Evolutionary conservation across 345 rosid genomes (phyloP).

Genomic region (Dipteronia sinensis): DNA sequence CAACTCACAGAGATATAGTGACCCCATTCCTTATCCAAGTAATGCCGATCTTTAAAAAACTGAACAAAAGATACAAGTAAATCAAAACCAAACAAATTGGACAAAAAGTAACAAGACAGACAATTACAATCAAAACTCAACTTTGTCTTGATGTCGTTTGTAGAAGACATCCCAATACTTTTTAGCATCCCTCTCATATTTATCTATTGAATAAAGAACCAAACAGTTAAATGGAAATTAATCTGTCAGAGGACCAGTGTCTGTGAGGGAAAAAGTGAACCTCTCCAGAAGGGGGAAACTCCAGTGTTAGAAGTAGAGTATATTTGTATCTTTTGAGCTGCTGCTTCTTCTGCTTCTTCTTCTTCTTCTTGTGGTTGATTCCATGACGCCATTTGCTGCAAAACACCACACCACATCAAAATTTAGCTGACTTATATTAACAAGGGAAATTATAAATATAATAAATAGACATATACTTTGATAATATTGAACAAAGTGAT

Average conservation of each 20-base stretch:
- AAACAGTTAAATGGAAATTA: background rate
- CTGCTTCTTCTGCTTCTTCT: background rate
- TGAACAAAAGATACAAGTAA: conserved; percentile 28
- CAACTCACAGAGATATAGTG: conserved; percentile 69
- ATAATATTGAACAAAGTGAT: too few species aligned
- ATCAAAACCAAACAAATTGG: background rate
- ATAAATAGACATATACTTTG: too few species aligned
- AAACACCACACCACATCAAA: too few species aligned
- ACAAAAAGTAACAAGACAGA: background rate
- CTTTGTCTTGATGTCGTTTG: conserved; percentile 82
- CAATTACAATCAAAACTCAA: conserved; percentile 24
- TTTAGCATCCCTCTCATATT: conserved; percentile 84
- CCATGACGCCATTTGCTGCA: conserved; percentile 37
- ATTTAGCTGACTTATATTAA: too few species aligned
- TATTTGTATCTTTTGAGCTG: conserved; percentile 57
- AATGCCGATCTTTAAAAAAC: conserved; percentile 96
- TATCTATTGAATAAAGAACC: conserved; percentile 42
- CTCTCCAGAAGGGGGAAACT: conserved; percentile 80
- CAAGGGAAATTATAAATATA: too few species aligned
- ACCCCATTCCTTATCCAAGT: conserved; percentile 96
- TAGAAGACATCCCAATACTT: conserved; percentile 92
- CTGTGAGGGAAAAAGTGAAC: conserved; percentile 22
- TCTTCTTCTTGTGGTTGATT: conserved; percentile 30
- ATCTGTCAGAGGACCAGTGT: background rate
- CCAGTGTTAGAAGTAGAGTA: conserved; percentile 58